phyloP scores from a whole-genome alignment of 2,329 filamentous ascomycete genomes.

The Leptosphaerulina australis region DNA sequence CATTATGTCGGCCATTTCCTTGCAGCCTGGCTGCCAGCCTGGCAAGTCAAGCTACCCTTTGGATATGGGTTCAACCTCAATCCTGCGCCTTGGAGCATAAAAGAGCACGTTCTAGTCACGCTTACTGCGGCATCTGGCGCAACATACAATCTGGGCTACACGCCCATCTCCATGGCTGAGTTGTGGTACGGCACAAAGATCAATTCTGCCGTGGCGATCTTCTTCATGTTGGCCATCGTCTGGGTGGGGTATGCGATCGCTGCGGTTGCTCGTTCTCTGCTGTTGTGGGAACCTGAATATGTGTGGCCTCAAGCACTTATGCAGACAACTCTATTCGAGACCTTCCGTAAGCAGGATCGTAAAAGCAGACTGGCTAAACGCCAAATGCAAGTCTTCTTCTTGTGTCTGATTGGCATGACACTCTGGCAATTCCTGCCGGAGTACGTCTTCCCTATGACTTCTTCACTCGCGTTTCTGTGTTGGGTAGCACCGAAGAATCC shows the following conservation, averaged over 20 bases:
- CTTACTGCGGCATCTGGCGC: conserved; percentile 50
- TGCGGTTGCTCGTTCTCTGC: conserved; percentile 62
- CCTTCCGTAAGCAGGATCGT: conserved; percentile 59
- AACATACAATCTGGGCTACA: conserved; percentile 48
- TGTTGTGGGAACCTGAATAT: conserved; percentile 64
- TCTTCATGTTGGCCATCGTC: conserved; percentile 66
- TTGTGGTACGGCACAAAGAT: conserved; percentile 62
- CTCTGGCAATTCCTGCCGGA: conserved; percentile 69
- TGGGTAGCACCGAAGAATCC: conserved; percentile 66
- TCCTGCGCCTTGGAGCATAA: conserved; percentile 62
- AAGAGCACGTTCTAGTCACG: conserved; percentile 63
- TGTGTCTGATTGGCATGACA: conserved; percentile 58
- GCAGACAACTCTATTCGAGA: conserved; percentile 66
- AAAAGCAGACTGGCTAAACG: conserved; percentile 58
- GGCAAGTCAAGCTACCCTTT: conserved; percentile 56
- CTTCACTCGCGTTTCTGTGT: conserved; percentile 66
- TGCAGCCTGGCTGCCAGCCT: conserved; percentile 57
- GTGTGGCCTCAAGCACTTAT: conserved; percentile 59
- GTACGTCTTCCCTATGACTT: conserved; percentile 64
- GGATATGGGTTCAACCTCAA: conserved; percentile 60
- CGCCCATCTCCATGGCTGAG: conserved; percentile 62
- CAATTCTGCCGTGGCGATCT: conserved; percentile 60
- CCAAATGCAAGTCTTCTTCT: conserved; percentile 65
- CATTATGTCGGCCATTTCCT: conserved; percentile 62
- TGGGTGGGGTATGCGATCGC: conserved; percentile 66